Evolutionary conservation across 345 rosid genomes (phyloP).

Genomic region (Brassica juncea): DNA sequence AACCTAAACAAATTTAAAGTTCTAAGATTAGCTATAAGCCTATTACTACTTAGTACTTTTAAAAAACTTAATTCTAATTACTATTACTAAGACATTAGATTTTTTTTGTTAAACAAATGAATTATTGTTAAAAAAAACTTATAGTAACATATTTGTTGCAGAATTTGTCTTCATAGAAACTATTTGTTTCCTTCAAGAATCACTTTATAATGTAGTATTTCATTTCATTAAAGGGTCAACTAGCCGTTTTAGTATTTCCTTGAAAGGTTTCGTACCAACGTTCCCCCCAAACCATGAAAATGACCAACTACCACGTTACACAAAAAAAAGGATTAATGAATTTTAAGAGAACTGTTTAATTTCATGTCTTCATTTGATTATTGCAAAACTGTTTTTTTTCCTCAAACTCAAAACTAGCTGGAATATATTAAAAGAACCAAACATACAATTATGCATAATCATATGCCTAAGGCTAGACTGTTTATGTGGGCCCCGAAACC

Average conservation of each 20-base stretch:
- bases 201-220: not conserved
- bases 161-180: not conserved
- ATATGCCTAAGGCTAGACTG: not conserved
- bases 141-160: not conserved
- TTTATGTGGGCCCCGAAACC: too few relatives aligned
- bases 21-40: not conserved
- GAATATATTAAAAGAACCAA: not conserved
- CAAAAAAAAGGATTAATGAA: not conserved
- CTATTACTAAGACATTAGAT: not conserved
- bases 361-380: slow-evolving; percentile 6
- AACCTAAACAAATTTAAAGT: not conserved
- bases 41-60: not conserved
- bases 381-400: not conserved
- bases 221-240: slow-evolving; percentile 15
- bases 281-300: slow-evolving; percentile 37
- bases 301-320: slow-evolving; percentile 35
- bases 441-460: not conserved
- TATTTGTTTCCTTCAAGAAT: not conserved
- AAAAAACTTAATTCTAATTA: too few relatives aligned
- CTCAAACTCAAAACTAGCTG: not conserved
- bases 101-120: not conserved
- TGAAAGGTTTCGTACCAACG: slow-evolving; percentile 12
- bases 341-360: not conserved
- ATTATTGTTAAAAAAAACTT: not conserved
- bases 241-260: slow-evolving; percentile 34